phyloP scores from a whole-genome alignment of 441 rosid genomes.

The Arabidopsis hybrid region DNA sequence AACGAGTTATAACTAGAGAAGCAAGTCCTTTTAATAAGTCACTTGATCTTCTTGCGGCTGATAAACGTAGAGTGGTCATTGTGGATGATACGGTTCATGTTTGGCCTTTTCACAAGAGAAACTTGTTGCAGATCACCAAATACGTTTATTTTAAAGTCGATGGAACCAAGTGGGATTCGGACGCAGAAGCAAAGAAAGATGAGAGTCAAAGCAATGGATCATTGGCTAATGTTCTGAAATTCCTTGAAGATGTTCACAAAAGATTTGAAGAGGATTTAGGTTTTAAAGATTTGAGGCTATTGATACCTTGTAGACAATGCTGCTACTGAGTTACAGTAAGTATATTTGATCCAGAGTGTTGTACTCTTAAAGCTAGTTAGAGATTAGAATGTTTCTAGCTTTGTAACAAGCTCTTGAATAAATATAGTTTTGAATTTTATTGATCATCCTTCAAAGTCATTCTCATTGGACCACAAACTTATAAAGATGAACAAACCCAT shows the following conservation, averaged over 20 bases:
- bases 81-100: constrained; percentile 25
- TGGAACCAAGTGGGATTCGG: not conserved
- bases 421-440: no score
- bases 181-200: constrained; percentile 29
- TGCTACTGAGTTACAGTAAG: no score
- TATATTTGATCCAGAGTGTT: no score
- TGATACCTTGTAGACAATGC: not conserved
- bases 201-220: constrained; percentile 21
- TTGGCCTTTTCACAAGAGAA: constrained; percentile 33
- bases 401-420: no score
- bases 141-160: constrained; percentile 7
- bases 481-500: no score
- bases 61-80: constrained; percentile 11
- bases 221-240: constrained; percentile 9
- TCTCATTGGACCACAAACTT: no score
- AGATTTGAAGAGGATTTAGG: not conserved
- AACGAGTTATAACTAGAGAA: constrained; percentile 19
- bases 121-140: constrained; percentile 27
- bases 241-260: not conserved
- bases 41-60: constrained; percentile 20
- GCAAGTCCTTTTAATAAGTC: not conserved
- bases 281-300: constrained; percentile 12
- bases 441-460: no score
- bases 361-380: no score
- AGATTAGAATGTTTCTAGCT: no score